Evolutionary conservation across 495 filamentous ascomycete species (phyloP), one percentile per base, ranked within the genome.

Genomic region (Daldinia grandis): DNA sequence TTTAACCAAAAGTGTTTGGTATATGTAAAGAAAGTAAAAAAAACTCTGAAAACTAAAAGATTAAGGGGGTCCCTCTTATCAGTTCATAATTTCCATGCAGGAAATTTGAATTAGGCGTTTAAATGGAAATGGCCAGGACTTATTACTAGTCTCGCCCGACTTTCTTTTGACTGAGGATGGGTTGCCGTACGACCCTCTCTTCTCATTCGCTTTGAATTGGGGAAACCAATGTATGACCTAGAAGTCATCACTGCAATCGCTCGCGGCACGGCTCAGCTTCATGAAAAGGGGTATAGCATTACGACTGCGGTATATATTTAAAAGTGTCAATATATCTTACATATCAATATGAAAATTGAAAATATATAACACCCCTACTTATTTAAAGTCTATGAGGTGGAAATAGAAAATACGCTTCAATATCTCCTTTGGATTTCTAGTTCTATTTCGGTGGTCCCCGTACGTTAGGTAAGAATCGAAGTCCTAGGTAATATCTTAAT

Each of bases 51-150:
- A 55, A 28, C 28, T 1, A 59, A 35, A 49, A 55, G 8, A 47
- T 17, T 35, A 53, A 49, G 19, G 31, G 30, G 12, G 24, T 14
- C 5, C 12, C 28, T 49, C 35, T 58, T 55, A 17, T 62, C 30
- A 4, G 50, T 51, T 58, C 30, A 19, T 59, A 49, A 27, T 12
- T 42, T 49, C 5, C 27, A 54, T n/a, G 24, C 15, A 5, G n/a
- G 47, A 40, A 72, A 64, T 21, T 66, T 9, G 58, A 25, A 37
- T 33, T 49, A 27, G 60, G 47, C 53, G 64, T 64, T 64, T 24
- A 60, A 49, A 62, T 58, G 5, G 19, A 61, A 61, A 72, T 51
- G 25, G 55, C 5, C 56, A 53, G 30, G 56, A 63, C 56, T 44
- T 61, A 10, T 61, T 27, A 30, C 53, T 67, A 27, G 59, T 63